Evolutionary conservation across 371 early-diverging fungal genomes (phyloP).

Genomic region (Lichtheimia ornata): DNA sequence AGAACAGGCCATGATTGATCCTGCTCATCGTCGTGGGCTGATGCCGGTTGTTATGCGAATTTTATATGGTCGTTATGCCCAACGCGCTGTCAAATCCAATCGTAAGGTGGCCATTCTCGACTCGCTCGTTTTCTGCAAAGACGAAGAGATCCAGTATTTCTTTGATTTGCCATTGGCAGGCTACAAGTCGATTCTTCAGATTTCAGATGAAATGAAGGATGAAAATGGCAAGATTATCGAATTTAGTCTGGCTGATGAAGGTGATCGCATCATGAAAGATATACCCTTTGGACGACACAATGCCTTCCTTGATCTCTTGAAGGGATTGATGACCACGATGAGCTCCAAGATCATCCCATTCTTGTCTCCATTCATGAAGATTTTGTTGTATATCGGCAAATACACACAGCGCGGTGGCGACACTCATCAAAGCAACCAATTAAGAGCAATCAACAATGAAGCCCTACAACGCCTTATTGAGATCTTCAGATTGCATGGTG

Average conservation of each 20-base stretch:
- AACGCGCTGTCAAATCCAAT: slow-evolving; percentile 60
- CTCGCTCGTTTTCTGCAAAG: slow-evolving; percentile 68
- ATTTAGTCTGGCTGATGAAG: slow-evolving; percentile 23
- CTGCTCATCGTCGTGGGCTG: slow-evolving; percentile 65
- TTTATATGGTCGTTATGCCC: slow-evolving; percentile 88
- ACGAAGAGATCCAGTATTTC: slow-evolving; percentile 70
- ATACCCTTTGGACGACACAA: slow-evolving; percentile 70
- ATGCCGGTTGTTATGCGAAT: slow-evolving; percentile 81
- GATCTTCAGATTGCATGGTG: slow-evolving; percentile 70
- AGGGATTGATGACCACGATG: slow-evolving; percentile 84
- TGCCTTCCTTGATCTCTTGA: slow-evolving; percentile 78
- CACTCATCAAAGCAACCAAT: slow-evolving; percentile 39
- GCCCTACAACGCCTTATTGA: slow-evolving; percentile 76
- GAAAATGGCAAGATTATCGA: slow-evolving; percentile 15
- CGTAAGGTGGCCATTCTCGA: slow-evolving; percentile 81
- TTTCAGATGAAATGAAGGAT: slow-evolving; percentile 30
- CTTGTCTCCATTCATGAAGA: slow-evolving; percentile 66
- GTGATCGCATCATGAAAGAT: slow-evolving; percentile 23
- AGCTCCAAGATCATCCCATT: slow-evolving; percentile 70
- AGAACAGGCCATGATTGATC: slow-evolving; percentile 60
- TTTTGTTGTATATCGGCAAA: slow-evolving; percentile 70
- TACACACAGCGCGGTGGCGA: slow-evolving; percentile 39
- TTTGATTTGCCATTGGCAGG: slow-evolving; percentile 81
- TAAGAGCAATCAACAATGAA: slow-evolving; percentile 65
- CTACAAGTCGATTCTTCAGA: slow-evolving; percentile 51